Evolutionary conservation across 2,329 filamentous ascomycete species (phyloP).

Genomic region (Aphanocladium album): DNA sequence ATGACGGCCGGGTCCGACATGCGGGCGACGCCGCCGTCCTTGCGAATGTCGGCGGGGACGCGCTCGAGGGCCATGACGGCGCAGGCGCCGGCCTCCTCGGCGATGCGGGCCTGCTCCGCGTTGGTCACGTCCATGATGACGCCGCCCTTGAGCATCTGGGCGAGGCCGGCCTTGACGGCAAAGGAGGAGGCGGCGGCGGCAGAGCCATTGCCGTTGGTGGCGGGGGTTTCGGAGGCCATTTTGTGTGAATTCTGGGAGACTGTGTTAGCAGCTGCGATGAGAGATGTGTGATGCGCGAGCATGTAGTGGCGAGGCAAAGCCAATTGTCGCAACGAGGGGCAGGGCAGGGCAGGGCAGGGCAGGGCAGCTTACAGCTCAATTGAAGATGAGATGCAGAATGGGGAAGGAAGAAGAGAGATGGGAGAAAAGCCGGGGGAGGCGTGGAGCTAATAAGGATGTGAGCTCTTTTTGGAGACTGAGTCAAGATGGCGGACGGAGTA

Average conservation of each 20-base stretch:
- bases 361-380: conserved; percentile 1
- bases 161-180: conserved; percentile 88
- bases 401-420: background rate
- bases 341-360: background rate
- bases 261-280: background rate
- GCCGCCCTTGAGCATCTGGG: conserved; percentile 97
- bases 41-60: conserved; percentile 92
- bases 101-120: conserved; percentile 89
- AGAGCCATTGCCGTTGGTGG: conserved; percentile 19
- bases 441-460: conserved; percentile 1
- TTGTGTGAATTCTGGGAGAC: conserved; percentile 10
- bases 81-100: conserved; percentile 90
- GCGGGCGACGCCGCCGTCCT: conserved; percentile 85
- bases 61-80: conserved; percentile 99
- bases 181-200: conserved; percentile 52
- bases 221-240: conserved; percentile 31
- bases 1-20: conserved; percentile 97
- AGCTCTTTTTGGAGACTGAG: background rate
- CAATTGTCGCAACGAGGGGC: no score
- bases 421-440: background rate
- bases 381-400: background rate
- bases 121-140: conserved; percentile 99
- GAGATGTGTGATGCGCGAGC: no score
- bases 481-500: conserved; percentile 11
- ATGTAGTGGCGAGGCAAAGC: no score